Percentiles rank a stretch among this genome's conserved stretches.
Evolutionary conservation across 2,329 filamentous ascomycete genomes (phyloP).

Genomic region (Penicillium frequentans): DNA sequence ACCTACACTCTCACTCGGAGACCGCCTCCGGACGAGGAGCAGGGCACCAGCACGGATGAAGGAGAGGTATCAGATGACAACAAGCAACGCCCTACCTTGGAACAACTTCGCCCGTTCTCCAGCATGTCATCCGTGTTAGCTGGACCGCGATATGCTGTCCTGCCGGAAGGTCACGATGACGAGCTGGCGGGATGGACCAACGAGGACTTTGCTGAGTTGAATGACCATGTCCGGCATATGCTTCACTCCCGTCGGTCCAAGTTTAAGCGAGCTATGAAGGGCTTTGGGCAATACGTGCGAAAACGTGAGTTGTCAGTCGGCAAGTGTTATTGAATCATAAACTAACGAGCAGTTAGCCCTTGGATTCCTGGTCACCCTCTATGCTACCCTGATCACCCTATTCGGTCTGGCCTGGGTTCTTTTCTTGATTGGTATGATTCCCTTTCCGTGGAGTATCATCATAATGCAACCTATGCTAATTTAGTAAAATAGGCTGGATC

Average conservation of each 20-base stretch:
- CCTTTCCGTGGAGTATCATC: neutral
- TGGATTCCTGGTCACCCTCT: conserved; percentile 80
- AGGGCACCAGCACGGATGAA: conserved; percentile 28
- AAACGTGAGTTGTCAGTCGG: conserved; percentile 54
- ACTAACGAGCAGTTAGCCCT: conserved; percentile 52
- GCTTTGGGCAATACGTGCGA: conserved; percentile 76
- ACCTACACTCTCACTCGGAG: conserved; percentile 70
- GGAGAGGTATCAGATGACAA: conserved; percentile 24
- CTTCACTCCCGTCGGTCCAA: conserved; percentile 76
- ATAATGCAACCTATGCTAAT: neutral
- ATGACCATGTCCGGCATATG: conserved; percentile 86
- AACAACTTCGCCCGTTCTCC: conserved; percentile 38
- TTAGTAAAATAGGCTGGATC: conserved; percentile 63
- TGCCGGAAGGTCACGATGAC: conserved; percentile 69
- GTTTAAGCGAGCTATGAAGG: conserved; percentile 76
- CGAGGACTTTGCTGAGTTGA: conserved; percentile 72
- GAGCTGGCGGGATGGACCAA: conserved; percentile 72
- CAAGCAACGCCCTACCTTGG: conserved; percentile 26
- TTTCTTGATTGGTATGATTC: conserved; percentile 70
- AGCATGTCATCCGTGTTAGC: conserved; percentile 69
- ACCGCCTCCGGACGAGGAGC: conserved; percentile 35
- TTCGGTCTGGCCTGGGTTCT: conserved; percentile 87
- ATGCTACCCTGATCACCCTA: conserved; percentile 77
- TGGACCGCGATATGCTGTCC: conserved; percentile 73
- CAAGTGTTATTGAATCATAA: neutral